Percentiles rank a stretch among this genome's conserved stretches.
Evolutionary conservation across 805 yeast species (phyloP).

Genomic region (Phaffomyces opuntiae): DNA sequence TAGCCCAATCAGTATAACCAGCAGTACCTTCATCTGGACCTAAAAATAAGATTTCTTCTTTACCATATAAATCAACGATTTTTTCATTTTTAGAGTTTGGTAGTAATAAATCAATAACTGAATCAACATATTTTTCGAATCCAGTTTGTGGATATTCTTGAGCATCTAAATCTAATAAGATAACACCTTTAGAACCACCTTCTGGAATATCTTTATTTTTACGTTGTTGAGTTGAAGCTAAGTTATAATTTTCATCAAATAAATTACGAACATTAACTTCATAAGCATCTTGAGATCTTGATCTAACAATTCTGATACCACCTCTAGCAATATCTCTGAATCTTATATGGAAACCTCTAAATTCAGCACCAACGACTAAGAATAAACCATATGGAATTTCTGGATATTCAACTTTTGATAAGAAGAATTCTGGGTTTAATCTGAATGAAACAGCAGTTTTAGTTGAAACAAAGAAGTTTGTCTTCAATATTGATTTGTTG

Average conservation of each 20-base stretch:
- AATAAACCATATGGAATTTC: slow-evolving; percentile 93
- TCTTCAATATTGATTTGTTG: slow-evolving; percentile 82
- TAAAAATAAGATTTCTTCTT: slow-evolving; percentile 88
- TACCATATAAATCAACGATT: slow-evolving; percentile 76
- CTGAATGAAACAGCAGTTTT: slow-evolving; percentile 94
- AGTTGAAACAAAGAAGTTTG: slow-evolving; percentile 89
- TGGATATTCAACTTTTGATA: slow-evolving; percentile 84
- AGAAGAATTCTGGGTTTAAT: slow-evolving; percentile 67
- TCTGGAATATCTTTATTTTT: slow-evolving; percentile 98
- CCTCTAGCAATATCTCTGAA: slow-evolving; percentile 98
- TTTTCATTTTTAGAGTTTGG: slow-evolving; percentile 78
- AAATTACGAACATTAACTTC: slow-evolving; percentile 77
- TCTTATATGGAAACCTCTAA: slow-evolving; percentile 95
- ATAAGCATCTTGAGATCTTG: slow-evolving; percentile 80
- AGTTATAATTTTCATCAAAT: slow-evolving; percentile 93
- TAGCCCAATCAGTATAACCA: slow-evolving; percentile 94
- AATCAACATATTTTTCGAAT: slow-evolving; percentile 87
- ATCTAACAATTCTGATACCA: slow-evolving; percentile 91
- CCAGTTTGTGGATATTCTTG: slow-evolving; percentile 78
- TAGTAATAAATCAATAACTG: slow-evolving; percentile 76
- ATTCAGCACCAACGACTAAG: slow-evolving; percentile 91
- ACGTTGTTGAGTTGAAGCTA: slow-evolving; percentile 93
- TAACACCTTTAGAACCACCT: slow-evolving; percentile 98
- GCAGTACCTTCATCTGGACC: slow-evolving; percentile 99
- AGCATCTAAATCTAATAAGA: slow-evolving; percentile 62